Evolutionary conservation across 2,329 filamentous ascomycete genomes (phyloP), one percentile per base, ranked within the genome.

Genomic region (Nemania abortiva): DNA sequence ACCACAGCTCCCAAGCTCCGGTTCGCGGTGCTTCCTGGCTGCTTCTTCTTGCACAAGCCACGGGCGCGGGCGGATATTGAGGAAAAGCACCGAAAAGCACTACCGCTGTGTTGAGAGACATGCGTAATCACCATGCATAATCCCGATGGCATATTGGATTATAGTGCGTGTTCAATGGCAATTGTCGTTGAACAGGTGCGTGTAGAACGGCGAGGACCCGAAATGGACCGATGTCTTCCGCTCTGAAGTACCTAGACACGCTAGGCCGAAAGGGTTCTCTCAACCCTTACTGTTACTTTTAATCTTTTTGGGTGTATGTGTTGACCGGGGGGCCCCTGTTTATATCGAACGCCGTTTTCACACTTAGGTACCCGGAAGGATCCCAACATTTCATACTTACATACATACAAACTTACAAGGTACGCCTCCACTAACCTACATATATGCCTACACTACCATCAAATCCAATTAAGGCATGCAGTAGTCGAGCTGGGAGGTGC

Each of bases 251-350:
- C 37, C 42, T 31, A 67, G 10, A 15, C 11, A 42, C 15, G 15
- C 18, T 6, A 20, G 42, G 42, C 42, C 42, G 4, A 18, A 2
- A 47, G 42, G 42, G 42, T 47, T 15, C 55, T 49, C 45, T 18
- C 20, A 34, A 37, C 27, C n/a, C 24, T 50, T 34, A n/a, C n/a
- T n/a, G n/a, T 47, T 47, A n/a, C 9, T 47, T 47, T 47, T 47
- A 47, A n/a, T 45, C 18, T 45, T 45, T n/a, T 45, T 45, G 11
- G 11, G 5, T 45, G 24, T 13, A 50, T 42, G 34, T n/a, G 47
- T 39, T 31, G n/a, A 24, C 59, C 49, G 55, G 65, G 65, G 27
- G 59, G 20, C 59, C 65, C 54, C n/a, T 57, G 65, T 15, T 59
- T 10, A 45, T 50, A 31, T 29, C 37, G 20, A n/a, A 39, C n/a